These are phyloP conservation scores for Gossypium laxum DNA, from an alignment of 441 rosid genomes.

Conservation along the genomic window DNA sequence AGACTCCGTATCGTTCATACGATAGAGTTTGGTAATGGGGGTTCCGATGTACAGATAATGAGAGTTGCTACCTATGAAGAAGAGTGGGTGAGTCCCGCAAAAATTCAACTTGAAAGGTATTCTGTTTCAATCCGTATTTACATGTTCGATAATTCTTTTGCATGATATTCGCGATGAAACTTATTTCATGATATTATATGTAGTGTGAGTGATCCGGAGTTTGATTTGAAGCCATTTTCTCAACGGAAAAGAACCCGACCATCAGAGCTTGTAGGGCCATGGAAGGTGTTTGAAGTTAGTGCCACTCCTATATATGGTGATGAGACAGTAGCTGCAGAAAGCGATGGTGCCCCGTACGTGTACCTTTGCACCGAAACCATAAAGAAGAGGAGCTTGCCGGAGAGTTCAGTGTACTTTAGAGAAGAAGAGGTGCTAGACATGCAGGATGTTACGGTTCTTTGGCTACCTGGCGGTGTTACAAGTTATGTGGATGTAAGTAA, in stretches of 20 bases:
- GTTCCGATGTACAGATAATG: slow-evolving; percentile 77
- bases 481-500: slow-evolving; percentile 55
- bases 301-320: slow-evolving; percentile 69
- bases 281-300: slow-evolving; percentile 88
- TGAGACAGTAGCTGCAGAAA: slow-evolving; percentile 20
- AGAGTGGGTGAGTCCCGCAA: slow-evolving; percentile 69
- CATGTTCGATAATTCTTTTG: not conserved
- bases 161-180: not conserved
- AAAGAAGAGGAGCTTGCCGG: slow-evolving; percentile 66
- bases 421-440: slow-evolving; percentile 74
- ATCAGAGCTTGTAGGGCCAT: slow-evolving; percentile 63
- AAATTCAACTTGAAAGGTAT: slow-evolving; percentile 54
- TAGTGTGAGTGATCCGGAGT: slow-evolving; percentile 35
- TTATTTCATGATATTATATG: not conserved
- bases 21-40: slow-evolving; percentile 65
- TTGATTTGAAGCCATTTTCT: slow-evolving; percentile 56
- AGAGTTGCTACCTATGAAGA: slow-evolving; percentile 88
- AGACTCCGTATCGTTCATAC: slow-evolving; percentile 83
- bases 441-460: slow-evolving; percentile 60
- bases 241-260: slow-evolving; percentile 60
- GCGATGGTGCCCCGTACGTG: slow-evolving; percentile 38
- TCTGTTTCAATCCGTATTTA: not conserved
- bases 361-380: slow-evolving; percentile 71
- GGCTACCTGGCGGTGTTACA: slow-evolving; percentile 82
- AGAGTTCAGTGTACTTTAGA: slow-evolving; percentile 43